Evolutionary conservation across 169 alveolate genomes (phyloP), one percentile per base, ranked within the genome.

Genomic region (Plasmodium billcollinsi): DNA sequence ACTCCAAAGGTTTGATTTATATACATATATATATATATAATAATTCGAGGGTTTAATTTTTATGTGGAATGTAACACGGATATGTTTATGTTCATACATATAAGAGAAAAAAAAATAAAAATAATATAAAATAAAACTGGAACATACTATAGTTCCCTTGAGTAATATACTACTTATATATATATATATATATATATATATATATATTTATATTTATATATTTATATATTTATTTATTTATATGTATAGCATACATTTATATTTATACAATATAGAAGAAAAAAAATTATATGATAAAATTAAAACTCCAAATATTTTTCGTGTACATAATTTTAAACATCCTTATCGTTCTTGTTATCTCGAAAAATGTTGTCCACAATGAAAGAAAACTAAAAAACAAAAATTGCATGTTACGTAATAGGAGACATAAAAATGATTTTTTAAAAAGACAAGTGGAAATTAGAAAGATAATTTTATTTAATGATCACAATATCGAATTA

Each of bases 211-310:
- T 20, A 24, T 20, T n/a, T 65, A 29, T 50, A 2, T 9, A 20
- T 12, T 12, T 20, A 65, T 50, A 3, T 11, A 29, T 29, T 11
- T 12, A 15, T 18, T 12, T n/a, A 61, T 26, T n/a, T 59, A 18
- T 8, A 18, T 18, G 69, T 59, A 59, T 8, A 18, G 39, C 39
- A 0, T 26, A 26, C 39, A 26, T 26, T 26, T 26, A 26, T 26
- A 26, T 26, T 26, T 18, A 14, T 56, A 12, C 24, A 56, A 56
- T 9, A 4, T 29, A 66, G 21, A 33, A 66, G 4, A 29, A 9
- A 24, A 26, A 29, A 9, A n/a, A 29, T 66, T 66, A 66, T 66
- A 66, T 66, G 74, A 66, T 11, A 29, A 15, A 26, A 20, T 66
- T 29, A 33, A 66, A 18, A 66, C 15, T 6, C 74, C 26, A 15